Evolutionary conservation across 192 early-diverging fungal species (phyloP).

Genomic region (Coemansia sp.): DNA sequence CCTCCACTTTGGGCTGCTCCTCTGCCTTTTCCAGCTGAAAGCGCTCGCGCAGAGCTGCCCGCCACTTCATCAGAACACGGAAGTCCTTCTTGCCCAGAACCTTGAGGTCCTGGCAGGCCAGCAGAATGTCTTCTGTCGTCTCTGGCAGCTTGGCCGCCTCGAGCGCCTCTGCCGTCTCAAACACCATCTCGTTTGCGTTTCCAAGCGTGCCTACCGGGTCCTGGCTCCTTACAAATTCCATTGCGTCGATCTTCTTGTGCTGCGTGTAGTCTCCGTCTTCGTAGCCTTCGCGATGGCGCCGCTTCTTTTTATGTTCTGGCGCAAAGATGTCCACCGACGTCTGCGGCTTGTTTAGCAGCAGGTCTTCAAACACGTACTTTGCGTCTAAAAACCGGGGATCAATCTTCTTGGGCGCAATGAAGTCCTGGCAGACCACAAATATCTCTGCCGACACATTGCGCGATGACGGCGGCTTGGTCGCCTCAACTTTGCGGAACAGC

Average conservation of each 20-base stretch:
- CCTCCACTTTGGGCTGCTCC: slow-evolving; percentile 44
- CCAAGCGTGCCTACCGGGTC: slow-evolving; percentile 84
- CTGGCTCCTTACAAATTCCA: slow-evolving; percentile 74
- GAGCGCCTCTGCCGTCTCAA: slow-evolving; percentile 69
- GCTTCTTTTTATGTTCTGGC: slow-evolving; percentile 79
- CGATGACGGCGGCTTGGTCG: slow-evolving; percentile 96
- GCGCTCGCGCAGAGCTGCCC: slow-evolving; percentile 66
- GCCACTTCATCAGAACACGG: slow-evolving; percentile 86
- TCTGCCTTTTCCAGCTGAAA: slow-evolving; percentile 50
- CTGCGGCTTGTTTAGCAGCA: slow-evolving; percentile 61
- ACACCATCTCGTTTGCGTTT: slow-evolving; percentile 69
- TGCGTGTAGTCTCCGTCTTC: slow-evolving; percentile 93
- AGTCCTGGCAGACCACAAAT: slow-evolving; percentile 95
- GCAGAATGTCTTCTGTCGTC: slow-evolving; percentile 80
- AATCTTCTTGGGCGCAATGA: slow-evolving; percentile 89
- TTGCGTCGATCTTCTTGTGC: slow-evolving; percentile 67
- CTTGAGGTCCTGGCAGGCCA: slow-evolving; percentile 81
- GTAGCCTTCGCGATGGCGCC: slow-evolving; percentile 93
- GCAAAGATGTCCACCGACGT: slow-evolving; percentile 77
- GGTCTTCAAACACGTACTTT: slow-evolving; percentile 90
- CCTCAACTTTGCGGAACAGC: slow-evolving; percentile 93
- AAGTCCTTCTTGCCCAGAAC: slow-evolving; percentile 95
- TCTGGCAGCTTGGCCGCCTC: slow-evolving; percentile 55
- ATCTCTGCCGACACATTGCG: slow-evolving; percentile 99
- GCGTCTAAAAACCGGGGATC: slow-evolving; percentile 92